Evolutionary conservation across 2,329 filamentous ascomycete genomes (phyloP).

Genomic region (Colletotrichum godetiae): DNA sequence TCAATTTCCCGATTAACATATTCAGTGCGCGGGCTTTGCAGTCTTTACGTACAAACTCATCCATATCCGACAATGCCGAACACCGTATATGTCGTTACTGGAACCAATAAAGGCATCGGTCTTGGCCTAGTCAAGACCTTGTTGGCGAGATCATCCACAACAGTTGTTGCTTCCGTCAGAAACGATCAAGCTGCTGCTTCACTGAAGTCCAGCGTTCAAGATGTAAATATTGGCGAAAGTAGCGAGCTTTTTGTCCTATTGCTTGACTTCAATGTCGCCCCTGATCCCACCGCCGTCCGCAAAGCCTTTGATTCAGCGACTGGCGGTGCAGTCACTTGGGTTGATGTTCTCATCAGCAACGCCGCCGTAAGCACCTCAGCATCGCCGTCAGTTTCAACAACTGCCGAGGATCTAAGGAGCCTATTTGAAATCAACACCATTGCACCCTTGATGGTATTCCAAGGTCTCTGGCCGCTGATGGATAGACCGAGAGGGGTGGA

Average conservation of each 20-base stretch:
- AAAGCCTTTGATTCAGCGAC: constrained; percentile 42
- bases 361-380: constrained; percentile 53
- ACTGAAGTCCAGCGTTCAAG: constrained; percentile 34
- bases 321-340: constrained; percentile 44
- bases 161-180: constrained; percentile 51
- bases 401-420: constrained; percentile 46
- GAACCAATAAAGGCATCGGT: constrained; percentile 54
- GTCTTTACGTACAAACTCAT: not conserved
- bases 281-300: constrained; percentile 37
- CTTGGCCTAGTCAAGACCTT: constrained; percentile 49
- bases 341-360: constrained; percentile 66
- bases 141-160: constrained; percentile 65
- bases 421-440: constrained; percentile 59
- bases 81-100: constrained; percentile 52
- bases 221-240: constrained; percentile 40
- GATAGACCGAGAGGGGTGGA: constrained; percentile 34
- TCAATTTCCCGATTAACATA: not conserved
- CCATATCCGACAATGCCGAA: constrained; percentile 26
- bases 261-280: constrained; percentile 49
- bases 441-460: constrained; percentile 48
- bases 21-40: too few relatives aligned
- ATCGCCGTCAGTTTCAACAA: constrained; percentile 43
- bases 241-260: constrained; percentile 49
- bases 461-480: constrained; percentile 51
- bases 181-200: constrained; percentile 37